These are phyloP conservation scores for Antitrichia curtipendula DNA, from an alignment of 225 moss, liverwort and hornwort genomes.

Conservation along the genomic window DNA sequence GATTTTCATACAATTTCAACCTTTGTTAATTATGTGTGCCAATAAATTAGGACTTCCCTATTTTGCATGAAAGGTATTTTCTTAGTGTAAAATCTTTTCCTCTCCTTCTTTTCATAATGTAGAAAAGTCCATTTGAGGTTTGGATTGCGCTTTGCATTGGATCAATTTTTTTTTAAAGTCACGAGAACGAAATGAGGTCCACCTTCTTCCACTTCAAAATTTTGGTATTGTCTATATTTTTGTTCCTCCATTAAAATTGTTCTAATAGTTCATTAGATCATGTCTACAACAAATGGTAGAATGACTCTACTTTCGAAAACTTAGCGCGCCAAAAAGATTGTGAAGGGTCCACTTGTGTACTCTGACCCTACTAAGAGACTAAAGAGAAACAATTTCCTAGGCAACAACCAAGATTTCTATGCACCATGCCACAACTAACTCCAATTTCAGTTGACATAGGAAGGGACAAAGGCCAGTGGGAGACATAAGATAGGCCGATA, in stretches of 20 bases:
- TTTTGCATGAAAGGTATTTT: not conserved
- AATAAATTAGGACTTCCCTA: not conserved
- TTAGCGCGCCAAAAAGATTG: no score
- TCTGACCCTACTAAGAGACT: no score
- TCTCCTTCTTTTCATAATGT: not conserved
- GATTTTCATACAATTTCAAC: not conserved
- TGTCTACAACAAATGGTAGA: no score
- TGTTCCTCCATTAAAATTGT: accelerated
- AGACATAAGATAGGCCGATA: no score
- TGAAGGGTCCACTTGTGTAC: no score
- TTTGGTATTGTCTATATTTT: accelerated
- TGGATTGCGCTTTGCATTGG: not conserved
- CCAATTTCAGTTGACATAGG: no score
- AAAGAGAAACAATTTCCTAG: no score
- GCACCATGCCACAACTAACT: no score
- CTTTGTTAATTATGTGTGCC: not conserved
- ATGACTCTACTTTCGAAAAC: no score
- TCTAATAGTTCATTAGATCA: not conserved
- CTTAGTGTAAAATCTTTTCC: not conserved
- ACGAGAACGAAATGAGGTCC: not conserved
- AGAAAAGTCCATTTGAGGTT: not conserved
- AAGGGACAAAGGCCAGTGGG: no score
- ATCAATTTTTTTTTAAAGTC: no score
- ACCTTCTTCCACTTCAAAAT: not conserved
- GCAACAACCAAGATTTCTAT: no score